Conservation (phyloP, 768 basidiomycete genomes). For the Flagelloscypha sp. region DNA sequence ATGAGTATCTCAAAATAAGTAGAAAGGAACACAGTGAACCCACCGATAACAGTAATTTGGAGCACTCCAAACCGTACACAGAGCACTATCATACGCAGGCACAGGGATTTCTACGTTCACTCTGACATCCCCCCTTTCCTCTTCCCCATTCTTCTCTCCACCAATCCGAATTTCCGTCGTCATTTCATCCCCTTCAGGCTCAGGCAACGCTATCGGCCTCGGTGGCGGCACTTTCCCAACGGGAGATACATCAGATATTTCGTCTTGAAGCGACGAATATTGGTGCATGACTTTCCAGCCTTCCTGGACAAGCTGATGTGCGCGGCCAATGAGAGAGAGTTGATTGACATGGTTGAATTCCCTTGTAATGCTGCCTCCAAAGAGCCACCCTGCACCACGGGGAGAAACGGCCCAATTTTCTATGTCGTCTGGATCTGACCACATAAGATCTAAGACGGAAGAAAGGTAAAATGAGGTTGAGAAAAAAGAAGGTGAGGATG, state of each 20-base stretch:
- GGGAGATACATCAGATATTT: too few species aligned
- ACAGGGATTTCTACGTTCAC: too few species aligned
- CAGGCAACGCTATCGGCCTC: too few species aligned
- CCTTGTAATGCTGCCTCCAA: slow-evolving; percentile 76
- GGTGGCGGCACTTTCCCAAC: too few species aligned
- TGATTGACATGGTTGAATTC: slow-evolving; percentile 95
- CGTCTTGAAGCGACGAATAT: too few species aligned
- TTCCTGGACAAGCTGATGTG: slow-evolving; percentile 95
- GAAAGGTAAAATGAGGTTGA: not conserved
- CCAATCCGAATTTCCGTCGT: too few species aligned
- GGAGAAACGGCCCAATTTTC: slow-evolving; percentile 97
- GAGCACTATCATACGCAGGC: too few species aligned
- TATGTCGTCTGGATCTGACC: slow-evolving; percentile 95
- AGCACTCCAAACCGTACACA: slow-evolving; percentile 91
- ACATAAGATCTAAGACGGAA: slow-evolving; percentile 73
- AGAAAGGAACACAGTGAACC: not conserved
- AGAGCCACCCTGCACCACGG: slow-evolving; percentile 92
- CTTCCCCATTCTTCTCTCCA: too few species aligned
- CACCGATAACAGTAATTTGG: slow-evolving; percentile 74
- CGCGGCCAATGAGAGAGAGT: slow-evolving; percentile 82
- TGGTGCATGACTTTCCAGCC: slow-evolving; percentile 98
- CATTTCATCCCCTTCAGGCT: too few species aligned
- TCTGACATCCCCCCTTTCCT: too few species aligned
- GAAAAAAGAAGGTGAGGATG: not conserved
- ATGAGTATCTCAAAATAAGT: too few species aligned